Evolutionary conservation across 331 rosid genomes (phyloP), one percentile per base, ranked within the genome.

Genomic region (Rosa hybrid): DNA sequence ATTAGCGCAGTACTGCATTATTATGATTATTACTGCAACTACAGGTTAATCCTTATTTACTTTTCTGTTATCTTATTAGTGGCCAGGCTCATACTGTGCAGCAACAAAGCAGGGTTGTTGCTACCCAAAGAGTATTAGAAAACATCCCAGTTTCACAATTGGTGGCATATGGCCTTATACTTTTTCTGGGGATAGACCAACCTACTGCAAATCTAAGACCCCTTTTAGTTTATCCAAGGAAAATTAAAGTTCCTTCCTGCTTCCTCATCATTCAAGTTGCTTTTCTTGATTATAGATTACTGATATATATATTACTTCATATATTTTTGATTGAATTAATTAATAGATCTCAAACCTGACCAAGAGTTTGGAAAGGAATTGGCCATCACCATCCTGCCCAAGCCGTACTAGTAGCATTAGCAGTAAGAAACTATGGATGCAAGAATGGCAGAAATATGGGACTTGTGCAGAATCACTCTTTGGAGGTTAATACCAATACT

Each of bases 61-160:
- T 21, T 23, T 63, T 21, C 10, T 46, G 27, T 42, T 10, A 53
- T 42, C 45, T 7, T 21, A 5, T 34, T 74, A 51, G 65, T 34
- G 65, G 49, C 77, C 67, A 74, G 77, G 67, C 46, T 74, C 77
- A 17, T 74, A 51, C 4, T 38, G 49, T 51, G 65, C 64, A 73
- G 77, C 77, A 73, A 2, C 67, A 23, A 34, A 73, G 18, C 64
- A 73, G 39, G 77, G 65, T 53, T 51, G 77, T 74, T 74, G 77
- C 77, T 53, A 74, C 65, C 67, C 67, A 20, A 53, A 20, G 77
- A 53, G 34, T 34, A 25, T 41, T 12, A 74, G 23, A 38, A 8
- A 23, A 39, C 71, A 65, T 7, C 59, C 77, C 65, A 53, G 23
- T 74, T 74, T 74, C 50, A 53, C 42, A n/a, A 6, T 74, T 20